Conservation (phyloP, 257 asterid species). For the Jacaranda copaia region DNA sequence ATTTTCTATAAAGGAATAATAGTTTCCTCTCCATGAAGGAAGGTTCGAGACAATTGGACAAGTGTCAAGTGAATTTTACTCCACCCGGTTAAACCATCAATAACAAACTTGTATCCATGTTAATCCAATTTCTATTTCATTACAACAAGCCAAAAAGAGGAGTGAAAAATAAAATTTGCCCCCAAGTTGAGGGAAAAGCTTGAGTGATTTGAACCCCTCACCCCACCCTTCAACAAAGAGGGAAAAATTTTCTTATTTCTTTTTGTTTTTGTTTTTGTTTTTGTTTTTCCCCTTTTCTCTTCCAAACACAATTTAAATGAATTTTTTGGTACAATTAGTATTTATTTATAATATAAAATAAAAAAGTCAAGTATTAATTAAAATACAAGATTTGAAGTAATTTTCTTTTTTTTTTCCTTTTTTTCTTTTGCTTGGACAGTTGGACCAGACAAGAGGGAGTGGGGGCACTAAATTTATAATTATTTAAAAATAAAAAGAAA, state of each 20-base stretch:
- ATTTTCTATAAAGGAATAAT: neutral
- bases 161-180: neutral
- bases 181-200: neutral
- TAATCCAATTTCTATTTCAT: neutral
- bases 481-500: neutral
- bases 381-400: too few relatives aligned
- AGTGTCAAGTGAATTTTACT: neutral
- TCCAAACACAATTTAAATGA: neutral
- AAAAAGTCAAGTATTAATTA: too few relatives aligned
- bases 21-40: conserved; percentile 4
- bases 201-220: neutral
- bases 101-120: neutral
- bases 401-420: too few relatives aligned
- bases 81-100: neutral
- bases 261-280: too few relatives aligned
- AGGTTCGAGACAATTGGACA: conserved; percentile 15
- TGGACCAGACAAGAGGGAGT: conserved; percentile 49
- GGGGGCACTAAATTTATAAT: conserved; percentile 41
- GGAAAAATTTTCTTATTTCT: too few relatives aligned
- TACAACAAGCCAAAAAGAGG: neutral
- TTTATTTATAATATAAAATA: too few relatives aligned
- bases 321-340: too few relatives aligned
- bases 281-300: neutral
- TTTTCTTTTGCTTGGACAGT: conserved; percentile 44
- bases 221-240: too few relatives aligned